Evolutionary conservation across 106 monocot genomes (phyloP), one percentile per base, ranked within the genome.

Genomic region (Phalaenopsis aphrodite): DNA sequence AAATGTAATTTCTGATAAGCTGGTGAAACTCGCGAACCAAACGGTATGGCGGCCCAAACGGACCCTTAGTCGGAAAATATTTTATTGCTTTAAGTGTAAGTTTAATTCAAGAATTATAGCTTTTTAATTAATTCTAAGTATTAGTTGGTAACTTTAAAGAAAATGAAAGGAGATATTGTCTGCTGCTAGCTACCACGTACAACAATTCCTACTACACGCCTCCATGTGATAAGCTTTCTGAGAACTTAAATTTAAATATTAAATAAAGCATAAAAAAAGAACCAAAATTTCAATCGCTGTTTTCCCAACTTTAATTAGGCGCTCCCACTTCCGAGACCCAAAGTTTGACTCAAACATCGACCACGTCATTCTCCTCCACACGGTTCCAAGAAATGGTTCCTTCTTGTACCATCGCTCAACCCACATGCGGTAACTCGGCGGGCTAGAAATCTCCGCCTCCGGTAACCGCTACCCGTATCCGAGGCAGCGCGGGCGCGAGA

Each of bases 401-500:
- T 74, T 18, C 0, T 7, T 42, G 19, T 6, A 16, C 18, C 36
- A 36, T 68, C 36, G 14, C 5, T 3, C 4, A 30, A 5, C 5
- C 42, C 1, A 4, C 41, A 73, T 17, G 74, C 43, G 43, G 74
- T 45, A 19, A 36, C 17, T 49, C 12, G 76, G 76, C 48, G 76
- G 49, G 49, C 23, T 76, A 76, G 46, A 49, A 49, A 48, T 48
- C 46, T 76, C 76, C 76, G 76, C 48, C n/a, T 81, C 52, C 75
- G 75, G 82, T 67, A 82, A 82, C 82, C 77, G 82, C 82, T 82
- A 77, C 66, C 82, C 65, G 82, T 47, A 67, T 76, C 82, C 77
- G 77, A 77, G 67, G 77, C 78, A 55, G 81, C 43, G 48, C 49
- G 76, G 76, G 48, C 57, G 15, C 57, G 14, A 3, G 1, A 36